A percentile compares a stretch with the other conserved stretches of the same genome.
Conservation (phyloP, 2,329 filamentous ascomycete species). For the Shiraia sp. region DNA sequence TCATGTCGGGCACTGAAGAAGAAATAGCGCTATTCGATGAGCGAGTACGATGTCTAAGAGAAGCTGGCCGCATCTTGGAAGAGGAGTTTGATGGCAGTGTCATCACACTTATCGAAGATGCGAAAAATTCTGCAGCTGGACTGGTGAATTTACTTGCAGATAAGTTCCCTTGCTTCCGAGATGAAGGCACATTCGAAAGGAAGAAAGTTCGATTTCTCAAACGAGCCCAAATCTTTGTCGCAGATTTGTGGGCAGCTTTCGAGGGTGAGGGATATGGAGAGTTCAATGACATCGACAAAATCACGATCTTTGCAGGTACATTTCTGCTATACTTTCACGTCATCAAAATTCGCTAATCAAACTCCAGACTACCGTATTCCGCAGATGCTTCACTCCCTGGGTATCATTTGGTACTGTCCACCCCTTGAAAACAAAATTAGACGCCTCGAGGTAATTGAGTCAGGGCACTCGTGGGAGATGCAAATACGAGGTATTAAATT, state of each 20-base stretch:
- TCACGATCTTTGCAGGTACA: conserved; percentile 90
- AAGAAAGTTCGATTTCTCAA: conserved; percentile 83
- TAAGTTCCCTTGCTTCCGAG: conserved; percentile 83
- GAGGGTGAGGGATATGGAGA: conserved; percentile 76
- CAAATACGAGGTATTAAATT: conserved; percentile 71
- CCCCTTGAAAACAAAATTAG: conserved; percentile 72
- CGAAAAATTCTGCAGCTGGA: conserved; percentile 76
- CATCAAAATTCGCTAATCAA: conserved; percentile 1
- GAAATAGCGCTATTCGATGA: conserved; percentile 82
- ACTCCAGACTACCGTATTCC: conserved; percentile 84
- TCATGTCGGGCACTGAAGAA: conserved; percentile 83
- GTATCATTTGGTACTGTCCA: conserved; percentile 83
- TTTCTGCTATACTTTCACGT: not conserved
- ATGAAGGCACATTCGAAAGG: conserved; percentile 76
- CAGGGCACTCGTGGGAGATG: conserved; percentile 78
- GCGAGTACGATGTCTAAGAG: conserved; percentile 76
- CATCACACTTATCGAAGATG: conserved; percentile 71
- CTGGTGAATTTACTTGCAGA: conserved; percentile 84
- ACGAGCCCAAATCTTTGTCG: conserved; percentile 92
- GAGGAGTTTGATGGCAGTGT: conserved; percentile 80
- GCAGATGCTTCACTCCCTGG: conserved; percentile 83
- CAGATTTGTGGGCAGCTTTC: conserved; percentile 96
- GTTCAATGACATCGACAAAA: conserved; percentile 89
- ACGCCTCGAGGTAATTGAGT: conserved; percentile 65
- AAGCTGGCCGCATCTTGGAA: conserved; percentile 79